These are phyloP conservation scores for Pseudogymnoascus sp. DNA, from an alignment of 2,329 filamentous ascomycete species.

Conservation along the genomic window DNA sequence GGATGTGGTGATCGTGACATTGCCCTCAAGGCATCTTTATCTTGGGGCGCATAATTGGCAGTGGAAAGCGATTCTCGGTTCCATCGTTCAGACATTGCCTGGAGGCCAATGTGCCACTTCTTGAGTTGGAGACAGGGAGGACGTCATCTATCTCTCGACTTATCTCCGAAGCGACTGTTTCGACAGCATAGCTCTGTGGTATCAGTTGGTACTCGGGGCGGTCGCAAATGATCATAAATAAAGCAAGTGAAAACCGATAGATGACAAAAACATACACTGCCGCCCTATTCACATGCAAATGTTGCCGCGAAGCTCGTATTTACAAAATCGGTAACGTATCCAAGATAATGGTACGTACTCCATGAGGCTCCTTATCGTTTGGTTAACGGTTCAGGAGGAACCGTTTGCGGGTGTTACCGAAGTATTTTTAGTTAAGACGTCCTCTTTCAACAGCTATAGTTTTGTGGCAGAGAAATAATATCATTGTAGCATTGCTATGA, in stretches of 20 bases:
- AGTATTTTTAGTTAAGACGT: background rate
- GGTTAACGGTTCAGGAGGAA: background rate
- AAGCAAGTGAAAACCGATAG: background rate
- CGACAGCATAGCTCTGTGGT: background rate
- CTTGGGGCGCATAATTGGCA: conserved; percentile 17
- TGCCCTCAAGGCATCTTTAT: conserved; percentile 20
- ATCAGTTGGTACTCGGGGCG: background rate
- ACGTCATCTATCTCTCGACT: conserved; percentile 3
- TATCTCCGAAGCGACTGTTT: background rate
- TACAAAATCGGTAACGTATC: conserved; percentile 1
- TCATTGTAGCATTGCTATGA: background rate
- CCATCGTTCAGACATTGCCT: conserved; percentile 5
- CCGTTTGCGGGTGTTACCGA: conserved; percentile 1
- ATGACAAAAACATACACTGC: background rate
- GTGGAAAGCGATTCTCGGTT: conserved; percentile 1
- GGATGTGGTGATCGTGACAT: conserved; percentile 55
- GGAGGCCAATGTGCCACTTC: conserved; percentile 3
- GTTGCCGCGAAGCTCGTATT: conserved; percentile 4
- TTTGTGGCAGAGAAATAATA: background rate
- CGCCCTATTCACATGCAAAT: conserved; percentile 4
- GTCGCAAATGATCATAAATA: conserved; percentile 3
- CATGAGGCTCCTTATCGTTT: conserved; percentile 4
- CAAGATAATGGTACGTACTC: conserved; percentile 1
- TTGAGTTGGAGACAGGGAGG: background rate
- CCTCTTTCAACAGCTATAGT: background rate